phyloP scores from a whole-genome alignment of 345 rosid genomes.

The Xanthoceras sorbifolium region DNA sequence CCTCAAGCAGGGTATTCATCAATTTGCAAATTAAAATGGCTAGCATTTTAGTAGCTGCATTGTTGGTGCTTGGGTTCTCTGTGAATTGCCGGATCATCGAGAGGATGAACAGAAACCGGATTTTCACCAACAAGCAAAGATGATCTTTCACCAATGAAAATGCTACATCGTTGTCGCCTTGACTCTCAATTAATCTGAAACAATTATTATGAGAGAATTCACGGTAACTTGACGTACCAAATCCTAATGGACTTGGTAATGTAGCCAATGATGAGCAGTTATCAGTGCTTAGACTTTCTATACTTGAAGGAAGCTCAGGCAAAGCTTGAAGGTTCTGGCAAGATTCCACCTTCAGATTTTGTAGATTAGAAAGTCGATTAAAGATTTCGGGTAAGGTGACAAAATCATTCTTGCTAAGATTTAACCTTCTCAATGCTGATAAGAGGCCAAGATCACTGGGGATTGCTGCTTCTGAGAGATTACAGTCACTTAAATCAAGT shows the following conservation, averaged over 20 bases:
- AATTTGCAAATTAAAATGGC: not conserved
- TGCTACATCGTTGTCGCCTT: not conserved
- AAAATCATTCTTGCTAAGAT: slow-evolving; percentile 20
- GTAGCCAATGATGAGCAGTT: slow-evolving; percentile 9
- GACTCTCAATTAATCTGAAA: slow-evolving; percentile 2
- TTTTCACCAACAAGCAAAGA: not conserved
- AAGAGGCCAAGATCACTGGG: slow-evolving; percentile 4
- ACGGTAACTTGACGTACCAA: not conserved
- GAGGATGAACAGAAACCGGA: not conserved
- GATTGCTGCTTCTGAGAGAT: slow-evolving; percentile 1
- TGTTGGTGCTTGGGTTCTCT: not conserved
- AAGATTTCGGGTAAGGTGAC: slow-evolving; percentile 1
- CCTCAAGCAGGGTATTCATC: not conserved
- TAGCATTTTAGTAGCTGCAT: not conserved
- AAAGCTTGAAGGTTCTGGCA: slow-evolving; percentile 23
- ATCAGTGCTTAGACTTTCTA: not conserved
- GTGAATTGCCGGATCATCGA: not conserved
- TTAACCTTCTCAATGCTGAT: not conserved
- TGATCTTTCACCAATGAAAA: not conserved
- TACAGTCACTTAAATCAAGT: slow-evolving; percentile 21
- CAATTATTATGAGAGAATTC: not conserved
- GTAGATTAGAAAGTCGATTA: not conserved
- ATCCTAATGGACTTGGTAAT: not conserved
- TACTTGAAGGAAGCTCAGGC: slow-evolving; percentile 20
- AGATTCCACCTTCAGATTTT: not conserved